These are phyloP conservation scores for Blastocystis sp. DNA, from an alignment of 352 stramenopile genomes.

Conservation along the genomic window DNA sequence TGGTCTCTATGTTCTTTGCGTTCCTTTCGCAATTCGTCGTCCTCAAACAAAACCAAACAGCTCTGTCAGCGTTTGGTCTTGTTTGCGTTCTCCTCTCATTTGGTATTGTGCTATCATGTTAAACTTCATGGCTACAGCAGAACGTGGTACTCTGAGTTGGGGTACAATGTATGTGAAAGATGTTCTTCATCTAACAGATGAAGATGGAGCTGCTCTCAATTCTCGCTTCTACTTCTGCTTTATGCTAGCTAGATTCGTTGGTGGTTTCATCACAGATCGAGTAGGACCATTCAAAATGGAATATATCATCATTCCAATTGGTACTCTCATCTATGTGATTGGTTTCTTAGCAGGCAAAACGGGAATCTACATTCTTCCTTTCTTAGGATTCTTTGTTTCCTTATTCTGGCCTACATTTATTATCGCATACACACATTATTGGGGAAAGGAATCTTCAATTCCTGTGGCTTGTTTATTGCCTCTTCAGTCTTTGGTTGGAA, in stretches of 20 bases:
- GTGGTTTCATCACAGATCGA: slow-evolving; percentile 54
- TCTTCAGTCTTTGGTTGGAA: background rate
- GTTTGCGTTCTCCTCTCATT: slow-evolving; percentile 11
- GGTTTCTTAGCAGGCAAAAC: background rate
- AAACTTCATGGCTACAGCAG: slow-evolving; percentile 30
- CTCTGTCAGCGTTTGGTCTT: background rate
- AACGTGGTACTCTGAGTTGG: slow-evolving; percentile 47
- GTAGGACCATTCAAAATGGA: slow-evolving; percentile 50
- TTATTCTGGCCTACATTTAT: slow-evolving; percentile 51
- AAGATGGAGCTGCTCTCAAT: slow-evolving; percentile 12
- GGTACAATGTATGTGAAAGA: slow-evolving; percentile 59
- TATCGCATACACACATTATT: background rate
- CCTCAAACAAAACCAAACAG: background rate
- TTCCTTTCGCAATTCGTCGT: slow-evolving; percentile 44
- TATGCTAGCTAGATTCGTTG: slow-evolving; percentile 27
- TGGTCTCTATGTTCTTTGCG: background rate
- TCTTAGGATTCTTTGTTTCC: slow-evolving; percentile 46
- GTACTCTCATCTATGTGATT: slow-evolving; percentile 35
- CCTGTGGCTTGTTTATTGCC: slow-evolving; percentile 21
- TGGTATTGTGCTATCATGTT: slow-evolving; percentile 37
- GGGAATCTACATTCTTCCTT: slow-evolving; percentile 18
- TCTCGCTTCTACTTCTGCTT: slow-evolving; percentile 59
- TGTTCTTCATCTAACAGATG: slow-evolving; percentile 29
- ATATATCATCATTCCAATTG: slow-evolving; percentile 50
- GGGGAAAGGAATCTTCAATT: slow-evolving; percentile 31